phyloP scores from a whole-genome alignment of 306 rosid species.

The Rosa chinensis region DNA sequence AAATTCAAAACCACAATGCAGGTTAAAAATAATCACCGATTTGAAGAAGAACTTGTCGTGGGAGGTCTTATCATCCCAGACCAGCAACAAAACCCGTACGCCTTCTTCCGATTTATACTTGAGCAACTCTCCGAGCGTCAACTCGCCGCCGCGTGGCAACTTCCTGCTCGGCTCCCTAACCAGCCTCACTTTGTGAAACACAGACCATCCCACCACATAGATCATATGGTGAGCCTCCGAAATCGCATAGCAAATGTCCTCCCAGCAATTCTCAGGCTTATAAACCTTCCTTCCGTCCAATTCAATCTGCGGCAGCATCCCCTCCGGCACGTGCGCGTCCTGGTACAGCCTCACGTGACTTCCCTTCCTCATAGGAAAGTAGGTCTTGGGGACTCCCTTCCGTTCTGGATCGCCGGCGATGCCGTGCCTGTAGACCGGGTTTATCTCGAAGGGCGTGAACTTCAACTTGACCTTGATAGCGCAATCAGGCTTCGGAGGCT shows the following conservation, averaged over 20 bases:
- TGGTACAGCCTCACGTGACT: constrained; percentile 69
- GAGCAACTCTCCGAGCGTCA: constrained; percentile 89
- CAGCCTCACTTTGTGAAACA: constrained; percentile 70
- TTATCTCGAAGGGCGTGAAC: constrained; percentile 51
- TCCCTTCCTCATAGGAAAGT: constrained; percentile 83
- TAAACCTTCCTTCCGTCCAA: constrained; percentile 59
- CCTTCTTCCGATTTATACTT: constrained; percentile 93
- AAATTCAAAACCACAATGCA: not conserved
- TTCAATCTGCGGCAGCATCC: constrained; percentile 45
- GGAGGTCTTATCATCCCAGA: constrained; percentile 97
- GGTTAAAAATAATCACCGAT: constrained; percentile 46
- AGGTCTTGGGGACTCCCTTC: constrained; percentile 64
- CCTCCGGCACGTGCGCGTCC: constrained; percentile 67
- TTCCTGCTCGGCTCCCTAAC: constrained; percentile 65
- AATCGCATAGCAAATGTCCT: constrained; percentile 85
- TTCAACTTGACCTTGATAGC: constrained; percentile 53
- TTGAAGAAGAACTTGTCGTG: constrained; percentile 55
- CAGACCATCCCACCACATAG: constrained; percentile 83
- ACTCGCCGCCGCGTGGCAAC: constrained; percentile 64
- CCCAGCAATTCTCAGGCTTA: constrained; percentile 73
- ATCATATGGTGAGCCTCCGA: constrained; percentile 91
- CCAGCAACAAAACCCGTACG: constrained; percentile 68
- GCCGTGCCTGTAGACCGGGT: constrained; percentile 46
- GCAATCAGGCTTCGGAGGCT: constrained; percentile 51
- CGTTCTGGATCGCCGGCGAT: constrained; percentile 76